phyloP scores from a whole-genome alignment of 2,329 filamentous ascomycete species.

The Fusarium guadeloupense region DNA sequence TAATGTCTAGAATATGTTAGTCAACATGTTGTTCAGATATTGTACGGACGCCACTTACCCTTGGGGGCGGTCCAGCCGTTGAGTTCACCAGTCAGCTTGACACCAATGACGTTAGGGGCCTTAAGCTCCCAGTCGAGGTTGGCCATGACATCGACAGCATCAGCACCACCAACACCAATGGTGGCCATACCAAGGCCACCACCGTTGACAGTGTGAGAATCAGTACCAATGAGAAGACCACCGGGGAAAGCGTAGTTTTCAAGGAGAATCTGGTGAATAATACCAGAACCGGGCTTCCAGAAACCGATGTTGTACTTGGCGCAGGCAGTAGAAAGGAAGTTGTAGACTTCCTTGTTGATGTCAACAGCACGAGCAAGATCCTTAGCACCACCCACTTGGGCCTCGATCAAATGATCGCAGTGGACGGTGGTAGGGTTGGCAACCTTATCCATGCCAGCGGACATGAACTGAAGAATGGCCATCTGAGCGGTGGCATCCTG shows the following conservation, averaged over 20 bases:
- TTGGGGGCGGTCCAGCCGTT: constrained; percentile 94
- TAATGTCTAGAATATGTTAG: constrained; percentile 73
- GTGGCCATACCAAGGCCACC: constrained; percentile 95
- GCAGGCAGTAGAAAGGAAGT: constrained; percentile 92
- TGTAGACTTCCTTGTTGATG: constrained; percentile 99
- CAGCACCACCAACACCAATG: constrained; percentile 97
- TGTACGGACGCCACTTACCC: constrained; percentile 62
- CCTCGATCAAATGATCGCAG: constrained; percentile 99
- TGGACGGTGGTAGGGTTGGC: constrained; percentile 96
- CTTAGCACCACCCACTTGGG: constrained; percentile 90
- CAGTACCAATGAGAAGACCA: constrained; percentile 96
- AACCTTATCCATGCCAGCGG: constrained; percentile 93
- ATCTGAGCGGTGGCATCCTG: constrained; percentile 99
- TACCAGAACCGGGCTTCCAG: constrained; percentile 98
- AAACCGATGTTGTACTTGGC: constrained; percentile 99
- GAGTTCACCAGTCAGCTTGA: constrained; percentile 89
- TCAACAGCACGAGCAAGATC: constrained; percentile 89
- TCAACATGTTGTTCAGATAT: not conserved
- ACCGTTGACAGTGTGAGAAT: constrained; percentile 97
- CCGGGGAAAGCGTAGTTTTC: constrained; percentile 99
- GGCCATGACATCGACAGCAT: constrained; percentile 98
- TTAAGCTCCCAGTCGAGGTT: constrained; percentile 98
- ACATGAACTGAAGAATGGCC: constrained; percentile 99
- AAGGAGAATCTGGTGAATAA: constrained; percentile 98
- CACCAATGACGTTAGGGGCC: constrained; percentile 95